These are phyloP conservation scores for Toxicodendron radicans DNA, from an alignment of 345 rosid genomes.

Conservation along the genomic window DNA sequence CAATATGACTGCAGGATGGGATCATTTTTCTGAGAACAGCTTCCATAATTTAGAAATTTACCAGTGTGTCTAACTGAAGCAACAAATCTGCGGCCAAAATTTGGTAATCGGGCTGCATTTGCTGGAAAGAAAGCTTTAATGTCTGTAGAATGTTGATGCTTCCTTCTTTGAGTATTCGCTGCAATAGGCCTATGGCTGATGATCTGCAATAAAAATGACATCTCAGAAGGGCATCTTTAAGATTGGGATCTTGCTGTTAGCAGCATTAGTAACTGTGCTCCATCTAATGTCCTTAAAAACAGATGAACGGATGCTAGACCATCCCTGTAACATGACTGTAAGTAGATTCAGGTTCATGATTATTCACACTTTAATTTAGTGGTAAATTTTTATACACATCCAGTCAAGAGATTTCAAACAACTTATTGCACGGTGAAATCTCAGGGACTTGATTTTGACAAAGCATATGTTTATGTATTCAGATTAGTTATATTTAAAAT, in stretches of 20 bases:
- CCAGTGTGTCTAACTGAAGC: conserved; percentile 70
- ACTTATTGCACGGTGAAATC: neutral
- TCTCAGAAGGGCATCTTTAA: neutral
- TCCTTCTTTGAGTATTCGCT: conserved; percentile 59
- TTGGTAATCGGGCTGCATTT: conserved; percentile 53
- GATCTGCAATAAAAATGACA: conserved; percentile 50
- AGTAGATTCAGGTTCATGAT: neutral
- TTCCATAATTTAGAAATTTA: conserved; percentile 21
- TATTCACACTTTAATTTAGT: neutral
- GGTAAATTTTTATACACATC: neutral
- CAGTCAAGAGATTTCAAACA: neutral
- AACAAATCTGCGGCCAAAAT: conserved; percentile 72
- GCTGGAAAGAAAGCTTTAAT: conserved; percentile 44
- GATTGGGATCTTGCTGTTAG: neutral
- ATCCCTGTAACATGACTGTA: neutral
- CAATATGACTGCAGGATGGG: neutral
- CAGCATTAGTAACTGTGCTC: neutral
- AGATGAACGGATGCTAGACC: neutral
- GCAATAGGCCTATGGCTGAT: conserved; percentile 59
- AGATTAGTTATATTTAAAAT: neutral
- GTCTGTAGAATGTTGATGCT: conserved; percentile 40
- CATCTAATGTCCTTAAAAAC: neutral
- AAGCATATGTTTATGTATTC: too few relatives aligned
- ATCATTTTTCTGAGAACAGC: neutral
- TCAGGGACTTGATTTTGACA: neutral